phyloP scores from a whole-genome alignment of 2,329 filamentous ascomycete species.

The Fusarium sp. region DNA sequence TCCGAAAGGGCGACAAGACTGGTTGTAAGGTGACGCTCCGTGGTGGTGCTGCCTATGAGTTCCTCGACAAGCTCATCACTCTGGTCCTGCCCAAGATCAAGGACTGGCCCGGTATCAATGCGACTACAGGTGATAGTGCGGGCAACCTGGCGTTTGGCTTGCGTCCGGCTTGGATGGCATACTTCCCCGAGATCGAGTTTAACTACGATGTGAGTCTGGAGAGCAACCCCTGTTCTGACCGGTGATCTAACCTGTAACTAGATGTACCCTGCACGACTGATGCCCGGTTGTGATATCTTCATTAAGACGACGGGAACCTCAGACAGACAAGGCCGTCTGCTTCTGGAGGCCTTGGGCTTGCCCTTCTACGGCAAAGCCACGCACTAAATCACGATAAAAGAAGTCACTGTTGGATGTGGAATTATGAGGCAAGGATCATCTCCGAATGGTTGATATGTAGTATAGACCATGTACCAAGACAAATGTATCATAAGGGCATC shows the following conservation, averaged over 20 bases:
- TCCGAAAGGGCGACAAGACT: conserved; percentile 77
- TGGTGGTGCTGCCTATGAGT: conserved; percentile 88
- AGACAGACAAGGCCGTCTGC: conserved; percentile 84
- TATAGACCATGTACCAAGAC: conserved; percentile 52
- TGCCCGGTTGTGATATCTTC: conserved; percentile 86
- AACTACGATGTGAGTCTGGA: conserved; percentile 85
- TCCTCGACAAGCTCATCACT: conserved; percentile 89
- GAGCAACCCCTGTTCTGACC: background rate
- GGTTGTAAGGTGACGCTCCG: conserved; percentile 82
- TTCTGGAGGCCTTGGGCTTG: conserved; percentile 63
- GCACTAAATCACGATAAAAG: conserved; percentile 46
- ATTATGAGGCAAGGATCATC: conserved; percentile 27
- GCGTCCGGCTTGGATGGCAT: conserved; percentile 77
- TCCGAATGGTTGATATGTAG: conserved; percentile 42
- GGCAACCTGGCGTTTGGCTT: conserved; percentile 92
- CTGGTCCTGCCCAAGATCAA: conserved; percentile 95
- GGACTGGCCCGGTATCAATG: conserved; percentile 83
- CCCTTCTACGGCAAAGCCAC: conserved; percentile 84
- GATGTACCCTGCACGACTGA: conserved; percentile 76
- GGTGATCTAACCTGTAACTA: conserved; percentile 44
- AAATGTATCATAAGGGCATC: conserved; percentile 50
- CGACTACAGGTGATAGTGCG: conserved; percentile 81
- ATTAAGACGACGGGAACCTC: conserved; percentile 87
- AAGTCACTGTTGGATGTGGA: conserved; percentile 12
- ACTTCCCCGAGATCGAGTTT: conserved; percentile 94